Conservation (phyloP, 805 yeast genomes). For the Metschnikowia drakensbergensis region DNA sequence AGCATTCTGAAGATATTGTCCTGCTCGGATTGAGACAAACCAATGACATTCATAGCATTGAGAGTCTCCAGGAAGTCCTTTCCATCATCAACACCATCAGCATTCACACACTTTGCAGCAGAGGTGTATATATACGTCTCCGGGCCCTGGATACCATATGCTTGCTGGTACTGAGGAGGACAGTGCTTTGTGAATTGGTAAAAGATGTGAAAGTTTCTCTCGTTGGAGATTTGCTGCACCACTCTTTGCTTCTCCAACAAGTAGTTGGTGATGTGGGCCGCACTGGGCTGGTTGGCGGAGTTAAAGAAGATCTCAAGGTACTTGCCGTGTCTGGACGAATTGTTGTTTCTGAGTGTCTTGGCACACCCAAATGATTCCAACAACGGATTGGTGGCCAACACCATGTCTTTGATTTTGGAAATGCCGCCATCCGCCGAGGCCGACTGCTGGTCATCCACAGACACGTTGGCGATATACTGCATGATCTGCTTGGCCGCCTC, state of each 20-base stretch:
- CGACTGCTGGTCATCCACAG: slow-evolving; percentile 44
- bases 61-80: slow-evolving; percentile 78
- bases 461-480: slow-evolving; percentile 92
- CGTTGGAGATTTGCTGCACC: slow-evolving; percentile 88
- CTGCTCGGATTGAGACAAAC: slow-evolving; percentile 76
- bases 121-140: slow-evolving; percentile 90
- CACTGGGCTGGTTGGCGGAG: slow-evolving; percentile 71
- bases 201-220: slow-evolving; percentile 95
- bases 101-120: slow-evolving; percentile 78
- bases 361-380: slow-evolving; percentile 94
- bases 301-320: slow-evolving; percentile 90
- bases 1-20: slow-evolving; percentile 84
- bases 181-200: slow-evolving; percentile 95
- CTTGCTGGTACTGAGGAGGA: slow-evolving; percentile 74
- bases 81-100: slow-evolving; percentile 80
- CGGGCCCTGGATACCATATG: slow-evolving; percentile 88
- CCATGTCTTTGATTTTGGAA: slow-evolving; percentile 92
- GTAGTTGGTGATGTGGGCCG: slow-evolving; percentile 95
- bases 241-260: slow-evolving; percentile 93
- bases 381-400: slow-evolving; percentile 91
- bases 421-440: slow-evolving; percentile 40
- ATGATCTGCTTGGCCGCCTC: slow-evolving; percentile 97
- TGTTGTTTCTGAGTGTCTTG: slow-evolving; percentile 82
- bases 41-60: slow-evolving; percentile 84
- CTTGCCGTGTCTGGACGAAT: slow-evolving; percentile 89